Percentiles rank a stretch among this genome's conserved stretches.
Conservation (phyloP, 139 green algal species). For the Chlorella sorokiniana region DNA sequence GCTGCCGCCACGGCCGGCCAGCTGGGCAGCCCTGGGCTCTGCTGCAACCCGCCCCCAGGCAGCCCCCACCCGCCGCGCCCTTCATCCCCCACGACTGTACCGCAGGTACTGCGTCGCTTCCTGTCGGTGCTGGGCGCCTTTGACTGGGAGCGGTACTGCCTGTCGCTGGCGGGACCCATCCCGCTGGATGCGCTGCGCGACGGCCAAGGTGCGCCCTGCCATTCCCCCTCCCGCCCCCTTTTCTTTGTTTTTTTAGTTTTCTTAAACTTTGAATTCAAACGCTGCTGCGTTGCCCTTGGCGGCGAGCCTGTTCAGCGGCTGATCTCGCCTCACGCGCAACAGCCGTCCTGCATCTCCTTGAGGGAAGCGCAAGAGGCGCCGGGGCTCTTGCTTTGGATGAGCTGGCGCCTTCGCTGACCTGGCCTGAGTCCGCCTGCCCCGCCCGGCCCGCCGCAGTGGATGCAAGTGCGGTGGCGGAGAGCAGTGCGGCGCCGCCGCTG, state of each 20-base stretch:
- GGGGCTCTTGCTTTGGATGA: too few relatives aligned
- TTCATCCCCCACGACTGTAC: not conserved
- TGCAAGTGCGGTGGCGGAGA: not conserved
- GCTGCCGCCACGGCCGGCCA: too few relatives aligned
- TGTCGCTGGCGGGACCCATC: conserved; percentile 83
- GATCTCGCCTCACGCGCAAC: too few relatives aligned
- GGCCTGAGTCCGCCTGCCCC: too few relatives aligned
- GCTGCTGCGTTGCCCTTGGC: too few relatives aligned
- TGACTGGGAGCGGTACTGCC: conserved; percentile 87
- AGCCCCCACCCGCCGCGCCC: not conserved
- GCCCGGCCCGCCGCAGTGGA: too few relatives aligned
- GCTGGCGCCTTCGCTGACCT: too few relatives aligned
- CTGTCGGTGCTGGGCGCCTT: conserved; percentile 84
- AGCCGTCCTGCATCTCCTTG: too few relatives aligned
- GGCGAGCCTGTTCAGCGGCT: too few relatives aligned
- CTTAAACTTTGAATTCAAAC: too few relatives aligned
- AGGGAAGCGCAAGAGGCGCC: too few relatives aligned
- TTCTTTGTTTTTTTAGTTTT: not conserved
- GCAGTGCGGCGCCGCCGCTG: not conserved
- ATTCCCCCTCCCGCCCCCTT: too few relatives aligned
- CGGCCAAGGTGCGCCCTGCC: conserved; percentile 38
- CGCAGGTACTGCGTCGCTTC: conserved; percentile 88
- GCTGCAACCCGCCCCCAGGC: not conserved
- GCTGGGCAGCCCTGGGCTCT: not conserved
- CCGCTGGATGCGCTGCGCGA: conserved; percentile 52